Percentiles rank a stretch among this genome's conserved stretches.
phyloP scores from a whole-genome alignment of 2,329 filamentous ascomycete species.

The Knoxdaviesia capensis region DNA sequence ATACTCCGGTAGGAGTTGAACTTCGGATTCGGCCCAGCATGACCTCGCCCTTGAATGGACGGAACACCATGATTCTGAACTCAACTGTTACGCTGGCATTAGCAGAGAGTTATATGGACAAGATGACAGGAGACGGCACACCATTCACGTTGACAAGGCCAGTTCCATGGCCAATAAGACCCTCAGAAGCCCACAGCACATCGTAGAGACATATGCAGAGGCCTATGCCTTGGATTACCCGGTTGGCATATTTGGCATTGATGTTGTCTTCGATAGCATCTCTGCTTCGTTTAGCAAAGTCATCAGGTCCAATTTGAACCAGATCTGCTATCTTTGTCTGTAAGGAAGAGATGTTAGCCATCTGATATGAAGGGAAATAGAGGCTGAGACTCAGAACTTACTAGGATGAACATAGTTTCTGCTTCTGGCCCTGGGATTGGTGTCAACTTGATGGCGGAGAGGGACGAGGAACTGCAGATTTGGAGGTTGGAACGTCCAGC shows the following conservation, averaged over 20 bases:
- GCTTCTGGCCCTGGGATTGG: not conserved
- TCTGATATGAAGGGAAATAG: not conserved
- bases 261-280: conserved; percentile 90
- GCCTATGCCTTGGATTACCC: conserved; percentile 82
- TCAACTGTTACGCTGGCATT: conserved; percentile 39
- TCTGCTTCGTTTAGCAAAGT: conserved; percentile 67
- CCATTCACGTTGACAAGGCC: conserved; percentile 90
- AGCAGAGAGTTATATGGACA: not conserved
- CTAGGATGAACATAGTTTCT: conserved; percentile 28
- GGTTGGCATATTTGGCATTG: conserved; percentile 92
- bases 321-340: conserved; percentile 89
- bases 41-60: conserved; percentile 89
- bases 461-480: too few relatives aligned
- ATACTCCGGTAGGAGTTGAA: conserved; percentile 51
- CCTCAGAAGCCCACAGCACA: conserved; percentile 73
- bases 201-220: conserved; percentile 91
- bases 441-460: too few relatives aligned
- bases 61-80: conserved; percentile 83
- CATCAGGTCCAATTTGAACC: conserved; percentile 75
- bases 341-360: conserved; percentile 1
- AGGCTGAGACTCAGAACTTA: conserved; percentile 10
- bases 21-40: conserved; percentile 68
- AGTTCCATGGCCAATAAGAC: conserved; percentile 79
- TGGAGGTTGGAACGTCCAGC: too few relatives aligned
- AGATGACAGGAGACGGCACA: conserved; percentile 15